Base-by-base conservation (phyloP, 108 stramenopile species). In the Fragilariopsis cylindrus region DNA sequence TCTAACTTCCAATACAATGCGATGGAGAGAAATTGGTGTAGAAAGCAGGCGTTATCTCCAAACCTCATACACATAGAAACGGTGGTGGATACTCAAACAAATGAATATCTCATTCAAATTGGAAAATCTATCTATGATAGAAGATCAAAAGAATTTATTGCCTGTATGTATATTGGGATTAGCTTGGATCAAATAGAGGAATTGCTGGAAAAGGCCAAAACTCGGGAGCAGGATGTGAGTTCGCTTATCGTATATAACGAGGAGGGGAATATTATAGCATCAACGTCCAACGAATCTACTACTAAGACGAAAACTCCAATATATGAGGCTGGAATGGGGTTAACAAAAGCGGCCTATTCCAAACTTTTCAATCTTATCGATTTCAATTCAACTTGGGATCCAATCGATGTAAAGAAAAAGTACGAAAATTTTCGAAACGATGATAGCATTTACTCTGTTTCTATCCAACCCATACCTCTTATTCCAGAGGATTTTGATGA, bases 1-100 rank as follows among this genome's bases (percentile, higher is more conserved):
- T 63, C 70, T 12, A 60, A 60, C 2, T 18, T 81, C 18, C 57
- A 75, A 9, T 88, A 88, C 72, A 85, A 77, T 49, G 77, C 84
- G n/a, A 30, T 88, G 7, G 84, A 88, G 63, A 68, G 87, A 70
- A 65, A 39, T 4, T 88, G 84, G 84, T 88, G 82, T 56, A 53
- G 67, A 5, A 71, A 81, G 30, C 69, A 78, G 48, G 83, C 84
- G 12, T 39, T 82, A 0, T 42, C 82, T 70, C 87, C 84, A n/a
- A 16, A 76, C 15, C 18, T 41, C 13, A 0, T 77, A 18, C 21
- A 55, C 49, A 30, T 30, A 30, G 30, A 30, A 30, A 30, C 30
- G 30, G 30, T 30, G 30, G 69, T 58, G 46, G 13, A 19, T 44
- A 48, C 49, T 39, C 81, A 83, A 11, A 74, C 78, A n/a, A 72